These are phyloP conservation scores for Apophysomyces sp. DNA, from an alignment of 371 early-diverging fungal species.

Conservation along the genomic window DNA sequence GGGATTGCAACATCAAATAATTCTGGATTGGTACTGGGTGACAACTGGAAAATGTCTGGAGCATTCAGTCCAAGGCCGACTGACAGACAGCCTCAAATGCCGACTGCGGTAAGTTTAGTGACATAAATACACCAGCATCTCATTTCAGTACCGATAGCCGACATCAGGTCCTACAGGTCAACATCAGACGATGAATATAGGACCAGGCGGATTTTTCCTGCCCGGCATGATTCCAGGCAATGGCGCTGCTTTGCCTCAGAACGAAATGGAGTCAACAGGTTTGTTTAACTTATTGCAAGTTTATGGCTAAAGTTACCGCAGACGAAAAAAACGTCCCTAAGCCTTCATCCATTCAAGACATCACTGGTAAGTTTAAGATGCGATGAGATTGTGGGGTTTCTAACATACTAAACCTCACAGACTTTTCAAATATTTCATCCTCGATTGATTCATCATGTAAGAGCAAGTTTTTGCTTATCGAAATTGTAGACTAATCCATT, in stretches of 20 bases:
- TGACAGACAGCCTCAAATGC: not conserved
- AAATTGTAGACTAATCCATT: not conserved
- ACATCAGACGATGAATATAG: slow-evolving; percentile 2
- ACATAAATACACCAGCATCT: no score
- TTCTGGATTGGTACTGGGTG: slow-evolving; percentile 28
- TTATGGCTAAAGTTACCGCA: no score
- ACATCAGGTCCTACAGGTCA: not conserved
- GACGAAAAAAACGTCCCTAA: no score
- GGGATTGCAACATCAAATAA: not conserved
- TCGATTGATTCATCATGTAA: not conserved
- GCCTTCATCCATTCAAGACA: no score
- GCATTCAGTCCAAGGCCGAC: not conserved
- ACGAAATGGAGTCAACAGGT: no score
- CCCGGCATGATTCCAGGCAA: slow-evolving; percentile 5
- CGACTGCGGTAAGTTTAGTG: not conserved
- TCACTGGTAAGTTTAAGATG: no score
- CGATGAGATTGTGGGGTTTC: no score
- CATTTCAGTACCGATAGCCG: no score
- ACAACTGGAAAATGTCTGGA: slow-evolving; percentile 38
- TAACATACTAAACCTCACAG: no score
- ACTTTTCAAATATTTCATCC: not conserved
- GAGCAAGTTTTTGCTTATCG: not conserved
- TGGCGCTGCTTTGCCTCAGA: no score
- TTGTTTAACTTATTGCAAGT: no score
- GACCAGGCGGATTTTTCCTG: slow-evolving; percentile 15